Evolutionary conservation across 306 rosid species (phyloP), one percentile per base, ranked within the genome.

Genomic region (Crotalaria pallida): DNA sequence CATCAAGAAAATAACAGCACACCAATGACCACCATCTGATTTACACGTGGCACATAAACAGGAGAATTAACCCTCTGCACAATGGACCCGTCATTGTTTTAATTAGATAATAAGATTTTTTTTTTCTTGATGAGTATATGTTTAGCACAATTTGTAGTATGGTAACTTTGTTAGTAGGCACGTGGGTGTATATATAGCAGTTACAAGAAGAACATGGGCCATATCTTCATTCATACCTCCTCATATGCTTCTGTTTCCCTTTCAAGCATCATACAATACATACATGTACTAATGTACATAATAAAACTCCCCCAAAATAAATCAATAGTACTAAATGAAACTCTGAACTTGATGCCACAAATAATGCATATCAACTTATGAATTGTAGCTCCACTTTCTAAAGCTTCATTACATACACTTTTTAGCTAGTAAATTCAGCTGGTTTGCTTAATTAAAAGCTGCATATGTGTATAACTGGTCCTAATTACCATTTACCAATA

Each of bases 151-250:
- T 15, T 0, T 15, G 10, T 5, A 41, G 47, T 21, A 58, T 44
- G 65, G 57, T 56, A 34, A 41, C 29, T 19, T 29, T 40, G 62
- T 7, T 62, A n/a, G 44, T 67, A 22, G 56, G 61, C 83, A 73
- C 44, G 75, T 78, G 83, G 74, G 56, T 43, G 74, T 60, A 62
- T 59, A 73, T 60, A 62, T 59, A 73, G 73, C 45, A 17, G 18
- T n/a, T 1, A 33, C 12, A 16, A 45, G 60, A 51, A 51, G 48
- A 58, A 57, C 67, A 77, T 81, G 67, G 72, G 24, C 67, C 72
- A 50, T 48, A 62, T 66, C 56, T 34, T 13, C 10, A 55, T 41
- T 31, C 53, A 53, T 64, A 50, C 29, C 19, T 36, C 38, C 56
- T 16, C 79, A 31, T 71, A 65, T 58, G 67, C 72, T 65, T 43